Base-by-base conservation (phyloP, 1,139 yeast species). In the Torulaspora pretoriensis region DNA sequence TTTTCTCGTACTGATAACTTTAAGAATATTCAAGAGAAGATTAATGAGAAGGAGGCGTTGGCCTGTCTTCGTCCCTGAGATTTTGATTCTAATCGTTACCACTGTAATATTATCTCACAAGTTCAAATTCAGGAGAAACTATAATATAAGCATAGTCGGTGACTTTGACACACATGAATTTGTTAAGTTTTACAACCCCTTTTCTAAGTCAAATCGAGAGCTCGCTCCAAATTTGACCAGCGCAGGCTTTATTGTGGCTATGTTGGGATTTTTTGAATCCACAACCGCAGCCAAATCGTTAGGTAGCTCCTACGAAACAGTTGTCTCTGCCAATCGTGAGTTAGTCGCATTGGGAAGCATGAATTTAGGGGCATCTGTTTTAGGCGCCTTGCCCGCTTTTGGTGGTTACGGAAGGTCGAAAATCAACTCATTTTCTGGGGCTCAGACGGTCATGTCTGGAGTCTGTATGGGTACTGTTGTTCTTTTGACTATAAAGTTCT, bases 351-450 rank as follows among this genome's bases (percentile, higher is more conserved):
- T 92, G 38, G 98, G 98, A 0, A 68, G 77, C 16, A 79, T 85
- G 40, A 92, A 90, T 57, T 52, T 89, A 2, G 68, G 75, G 3
- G 82, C 83, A 1, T 77, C 88, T 1, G 50, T 78, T 16, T 80
- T 68, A 44, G 92, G 96, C 3, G 86, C 92, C 0, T 69, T 92
- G 10, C 97, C 98, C 0, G 81, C 96, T 0, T 90, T 90, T 72
- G 98, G 98, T 2, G 97, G 98, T 0, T 92, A 92, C 60, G 97
- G 97, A 1, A 75, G 98, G 61, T 83, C 95, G 29, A 90, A 86
- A 59, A 81, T 92, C 47, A 92, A 92, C 66, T 86, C 92, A 1
- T 71, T 88, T 38, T 81, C 92, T 8, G 90, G 90, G 7, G 97
- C 95, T 0, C 80, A 80, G 53, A 85, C 96, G 0, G 92, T 94